Percentiles rank a stretch among this genome's conserved stretches.
These are phyloP conservation scores for Colletotrichum sojae DNA, from an alignment of 2,329 filamentous ascomycete species.

Conservation along the genomic window DNA sequence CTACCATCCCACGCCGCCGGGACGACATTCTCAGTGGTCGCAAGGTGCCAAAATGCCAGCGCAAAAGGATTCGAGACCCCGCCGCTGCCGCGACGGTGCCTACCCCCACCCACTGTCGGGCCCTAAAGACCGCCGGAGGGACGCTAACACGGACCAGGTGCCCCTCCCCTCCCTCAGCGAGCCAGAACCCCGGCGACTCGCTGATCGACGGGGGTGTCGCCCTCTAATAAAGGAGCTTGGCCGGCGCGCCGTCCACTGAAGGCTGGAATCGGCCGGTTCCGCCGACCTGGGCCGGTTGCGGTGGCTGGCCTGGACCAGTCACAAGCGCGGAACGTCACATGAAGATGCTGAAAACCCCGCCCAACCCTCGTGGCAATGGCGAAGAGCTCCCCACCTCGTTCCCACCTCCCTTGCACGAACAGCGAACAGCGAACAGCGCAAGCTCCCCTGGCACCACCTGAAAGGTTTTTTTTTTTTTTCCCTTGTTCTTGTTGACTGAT, in stretches of 20 bases:
- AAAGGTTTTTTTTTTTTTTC: slow-evolving; percentile 19
- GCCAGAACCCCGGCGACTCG: slow-evolving; percentile 26
- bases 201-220: slow-evolving; percentile 29
- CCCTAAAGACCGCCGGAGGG: slow-evolving; percentile 4
- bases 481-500: slow-evolving; percentile 8
- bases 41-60: too few relatives aligned
- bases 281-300: slow-evolving; percentile 35
- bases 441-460: slow-evolving; percentile 30
- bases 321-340: slow-evolving; percentile 33
- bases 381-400: slow-evolving; percentile 31
- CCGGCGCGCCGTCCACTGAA: slow-evolving; percentile 30
- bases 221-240: slow-evolving; percentile 23
- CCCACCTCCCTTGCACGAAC: background rate
- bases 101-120: slow-evolving; percentile 15
- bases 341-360: slow-evolving; percentile 7
- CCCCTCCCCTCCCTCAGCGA: slow-evolving; percentile 21
- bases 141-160: slow-evolving; percentile 39
- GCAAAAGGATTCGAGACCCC: slow-evolving; percentile 18
- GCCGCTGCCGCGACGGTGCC: slow-evolving; percentile 17
- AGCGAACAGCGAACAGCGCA: background rate
- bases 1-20: background rate
- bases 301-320: slow-evolving; percentile 21
- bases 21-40: too few relatives aligned
- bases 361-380: slow-evolving; percentile 32
- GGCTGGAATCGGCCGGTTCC: slow-evolving; percentile 34